phyloP scores from a whole-genome alignment of 305 asterid species.

The Solanum hybrid region DNA sequence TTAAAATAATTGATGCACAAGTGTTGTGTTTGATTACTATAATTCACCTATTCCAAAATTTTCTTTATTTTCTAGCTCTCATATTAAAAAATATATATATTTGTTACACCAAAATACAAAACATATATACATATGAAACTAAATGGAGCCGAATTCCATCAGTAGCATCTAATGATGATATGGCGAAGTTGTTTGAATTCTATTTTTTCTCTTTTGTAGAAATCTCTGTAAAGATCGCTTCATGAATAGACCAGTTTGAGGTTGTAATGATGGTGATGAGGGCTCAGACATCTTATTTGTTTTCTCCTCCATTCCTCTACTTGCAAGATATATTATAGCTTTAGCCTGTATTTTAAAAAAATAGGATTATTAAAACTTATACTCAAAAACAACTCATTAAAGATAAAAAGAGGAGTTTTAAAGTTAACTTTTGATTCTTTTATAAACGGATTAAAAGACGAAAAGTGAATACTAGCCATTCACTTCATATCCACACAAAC shows the following conservation, averaged over 20 bases:
- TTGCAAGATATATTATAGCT: background rate
- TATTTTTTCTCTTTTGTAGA: background rate
- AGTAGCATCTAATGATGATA: background rate
- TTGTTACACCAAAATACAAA: background rate
- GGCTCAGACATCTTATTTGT: background rate
- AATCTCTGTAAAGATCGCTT: background rate
- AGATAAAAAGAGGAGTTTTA: background rate
- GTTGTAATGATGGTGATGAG: background rate
- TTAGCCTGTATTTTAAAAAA: background rate
- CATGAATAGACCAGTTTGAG: background rate
- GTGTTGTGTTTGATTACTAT: background rate
- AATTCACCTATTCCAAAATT: background rate
- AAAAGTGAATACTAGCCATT: background rate
- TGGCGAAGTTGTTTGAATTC: background rate
- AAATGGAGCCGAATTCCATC: background rate
- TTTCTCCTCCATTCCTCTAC: background rate
- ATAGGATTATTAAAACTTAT: background rate
- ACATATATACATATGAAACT: background rate
- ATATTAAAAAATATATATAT: background rate
- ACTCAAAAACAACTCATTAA: background rate
- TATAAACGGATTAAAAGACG: background rate
- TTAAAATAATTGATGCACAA: background rate
- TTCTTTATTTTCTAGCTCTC: background rate
- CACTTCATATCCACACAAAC: background rate
- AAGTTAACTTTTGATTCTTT: background rate